Evolutionary conservation across 2,329 filamentous ascomycete species (phyloP).

Genomic region (Orbilia oligospora): DNA sequence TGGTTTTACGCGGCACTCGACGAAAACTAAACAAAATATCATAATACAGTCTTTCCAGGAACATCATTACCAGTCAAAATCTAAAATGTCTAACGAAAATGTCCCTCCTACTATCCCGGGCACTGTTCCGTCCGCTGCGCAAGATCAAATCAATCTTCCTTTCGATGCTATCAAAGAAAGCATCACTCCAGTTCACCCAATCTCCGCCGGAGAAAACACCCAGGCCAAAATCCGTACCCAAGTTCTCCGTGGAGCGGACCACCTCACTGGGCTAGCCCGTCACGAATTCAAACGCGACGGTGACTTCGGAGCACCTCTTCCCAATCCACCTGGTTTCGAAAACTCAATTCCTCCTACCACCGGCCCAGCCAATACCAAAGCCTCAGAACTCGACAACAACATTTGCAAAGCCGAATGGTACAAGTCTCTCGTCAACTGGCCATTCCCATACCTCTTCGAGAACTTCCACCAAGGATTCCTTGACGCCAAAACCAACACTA

Average conservation of each 20-base stretch:
- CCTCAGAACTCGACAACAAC: conserved; percentile 50
- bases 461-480: conserved; percentile 43
- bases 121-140: conserved; percentile 3
- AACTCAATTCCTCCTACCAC: conserved; percentile 26
- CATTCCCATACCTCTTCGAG: conserved; percentile 49
- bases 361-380: conserved; percentile 31
- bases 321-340: conserved; percentile 38
- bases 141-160: neutral
- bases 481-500: conserved; percentile 34
- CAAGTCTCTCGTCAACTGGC: conserved; percentile 56
- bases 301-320: conserved; percentile 45
- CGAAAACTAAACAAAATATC: neutral
- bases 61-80: neutral
- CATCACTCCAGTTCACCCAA: conserved; percentile 27
- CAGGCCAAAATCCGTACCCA: conserved; percentile 53
- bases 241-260: conserved; percentile 49
- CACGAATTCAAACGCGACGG: conserved; percentile 59
- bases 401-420: conserved; percentile 60
- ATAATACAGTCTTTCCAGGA: neutral
- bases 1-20: no score
- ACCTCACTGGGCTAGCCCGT: conserved; percentile 47
- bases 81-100: conserved; percentile 46
- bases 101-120: conserved; percentile 15
- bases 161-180: conserved; percentile 33
- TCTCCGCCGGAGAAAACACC: conserved; percentile 19